These are phyloP conservation scores for Penicillium sp. DNA, from an alignment of 2,329 filamentous ascomycete genomes.

Conservation along the genomic window DNA sequence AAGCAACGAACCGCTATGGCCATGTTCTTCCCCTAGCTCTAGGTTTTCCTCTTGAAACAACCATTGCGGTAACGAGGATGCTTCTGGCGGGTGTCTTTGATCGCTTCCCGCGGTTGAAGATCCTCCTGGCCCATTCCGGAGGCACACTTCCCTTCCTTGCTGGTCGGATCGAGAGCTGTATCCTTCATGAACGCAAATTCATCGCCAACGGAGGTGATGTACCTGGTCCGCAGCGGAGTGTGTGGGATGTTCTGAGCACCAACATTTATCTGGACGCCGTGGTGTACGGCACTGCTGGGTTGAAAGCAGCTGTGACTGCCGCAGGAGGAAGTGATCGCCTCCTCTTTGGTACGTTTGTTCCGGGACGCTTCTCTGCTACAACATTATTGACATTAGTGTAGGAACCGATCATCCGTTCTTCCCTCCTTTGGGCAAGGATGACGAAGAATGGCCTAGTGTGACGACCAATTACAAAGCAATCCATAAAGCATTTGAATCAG, in stretches of 20 bases:
- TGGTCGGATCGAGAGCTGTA: constrained; percentile 77
- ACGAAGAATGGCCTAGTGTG: constrained; percentile 40
- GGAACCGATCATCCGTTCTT: constrained; percentile 42
- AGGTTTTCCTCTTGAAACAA: constrained; percentile 86
- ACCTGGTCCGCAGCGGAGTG: constrained; percentile 49
- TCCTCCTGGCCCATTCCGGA: constrained; percentile 79
- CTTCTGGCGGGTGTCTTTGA: constrained; percentile 80
- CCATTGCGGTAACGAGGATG: constrained; percentile 81
- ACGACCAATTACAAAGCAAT: constrained; percentile 42
- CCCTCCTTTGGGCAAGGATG: constrained; percentile 31
- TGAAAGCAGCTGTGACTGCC: constrained; percentile 69
- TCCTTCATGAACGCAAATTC: constrained; percentile 71
- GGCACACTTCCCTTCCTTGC: constrained; percentile 83
- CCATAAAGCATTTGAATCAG: constrained; percentile 27
- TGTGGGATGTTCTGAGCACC: constrained; percentile 59
- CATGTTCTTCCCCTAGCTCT: constrained; percentile 78
- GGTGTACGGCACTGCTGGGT: constrained; percentile 48
- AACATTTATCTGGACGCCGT: constrained; percentile 78
- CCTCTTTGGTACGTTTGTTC: constrained; percentile 31
- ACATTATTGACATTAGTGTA: constrained; percentile 8
- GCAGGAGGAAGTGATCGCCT: constrained; percentile 36
- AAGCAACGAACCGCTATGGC: constrained; percentile 62
- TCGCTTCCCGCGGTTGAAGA: constrained; percentile 56
- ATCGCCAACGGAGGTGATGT: constrained; percentile 54
- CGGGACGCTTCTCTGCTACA: too few relatives aligned